A percentile compares a stretch with the other conserved stretches of the same genome.
phyloP scores from a whole-genome alignment of 768 basidiomycete genomes.

The Naganishia randhawae region DNA sequence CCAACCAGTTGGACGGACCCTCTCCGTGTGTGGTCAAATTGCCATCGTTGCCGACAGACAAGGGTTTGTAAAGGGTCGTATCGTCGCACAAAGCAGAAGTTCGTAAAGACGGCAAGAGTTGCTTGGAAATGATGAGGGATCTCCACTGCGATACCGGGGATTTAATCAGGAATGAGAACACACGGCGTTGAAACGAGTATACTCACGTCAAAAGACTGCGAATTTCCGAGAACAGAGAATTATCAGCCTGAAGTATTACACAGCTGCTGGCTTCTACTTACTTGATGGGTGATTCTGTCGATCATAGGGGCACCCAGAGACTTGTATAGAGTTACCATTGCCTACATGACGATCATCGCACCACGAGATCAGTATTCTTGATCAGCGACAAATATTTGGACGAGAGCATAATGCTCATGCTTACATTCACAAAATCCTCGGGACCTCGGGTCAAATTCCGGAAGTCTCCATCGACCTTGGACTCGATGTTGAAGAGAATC shows the following conservation, averaged over 20 bases:
- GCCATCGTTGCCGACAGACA: slow-evolving; percentile 26
- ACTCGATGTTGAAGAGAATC: slow-evolving; percentile 71
- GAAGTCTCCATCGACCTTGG: slow-evolving; percentile 41
- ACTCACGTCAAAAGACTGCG: slow-evolving; percentile 38
- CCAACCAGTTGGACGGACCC: slow-evolving; percentile 64
- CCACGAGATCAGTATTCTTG: background rate
- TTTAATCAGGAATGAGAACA: background rate
- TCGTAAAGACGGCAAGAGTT: slow-evolving; percentile 58
- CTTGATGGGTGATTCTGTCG: slow-evolving; percentile 53
- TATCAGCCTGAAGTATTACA: background rate
- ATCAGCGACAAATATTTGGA: slow-evolving; percentile 12
- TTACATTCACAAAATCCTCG: slow-evolving; percentile 42
- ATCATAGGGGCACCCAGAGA: slow-evolving; percentile 1
- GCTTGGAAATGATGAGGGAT: slow-evolving; percentile 59
- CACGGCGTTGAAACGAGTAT: background rate
- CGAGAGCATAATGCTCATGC: slow-evolving; percentile 21
- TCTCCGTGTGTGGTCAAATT: slow-evolving; percentile 49
- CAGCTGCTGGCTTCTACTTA: slow-evolving; percentile 48
- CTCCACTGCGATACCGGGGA: slow-evolving; percentile 57
- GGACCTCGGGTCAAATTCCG: slow-evolving; percentile 40
- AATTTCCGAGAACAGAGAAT: background rate
- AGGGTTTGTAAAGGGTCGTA: slow-evolving; percentile 47
- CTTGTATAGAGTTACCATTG: slow-evolving; percentile 2
- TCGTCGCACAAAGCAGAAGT: slow-evolving; percentile 66
- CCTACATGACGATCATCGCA: background rate